Conservation (phyloP, 306 rosid species). For the Albizia julibrissin region DNA sequence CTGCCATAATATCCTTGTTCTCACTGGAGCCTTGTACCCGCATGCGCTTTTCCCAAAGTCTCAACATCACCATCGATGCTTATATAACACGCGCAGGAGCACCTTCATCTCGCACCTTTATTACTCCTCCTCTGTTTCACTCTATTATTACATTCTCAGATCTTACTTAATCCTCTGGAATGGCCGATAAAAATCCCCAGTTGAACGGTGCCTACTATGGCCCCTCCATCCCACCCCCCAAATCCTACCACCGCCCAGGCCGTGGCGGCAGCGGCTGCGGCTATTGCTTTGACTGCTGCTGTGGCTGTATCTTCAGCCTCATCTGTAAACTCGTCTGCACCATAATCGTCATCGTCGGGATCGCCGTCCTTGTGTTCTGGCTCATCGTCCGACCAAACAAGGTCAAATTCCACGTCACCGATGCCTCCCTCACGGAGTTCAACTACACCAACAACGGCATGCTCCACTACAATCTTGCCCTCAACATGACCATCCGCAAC, state of each 20-base stretch:
- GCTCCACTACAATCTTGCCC: constrained; percentile 48
- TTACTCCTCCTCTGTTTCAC: background rate
- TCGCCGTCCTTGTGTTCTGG: constrained; percentile 49
- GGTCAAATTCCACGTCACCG: constrained; percentile 46
- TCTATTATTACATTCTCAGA: background rate
- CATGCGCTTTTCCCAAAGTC: background rate
- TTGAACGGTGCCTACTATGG: constrained; percentile 88
- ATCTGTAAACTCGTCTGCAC: constrained; percentile 41
- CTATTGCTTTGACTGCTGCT: constrained; percentile 38
- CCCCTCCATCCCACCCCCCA: constrained; percentile 69
- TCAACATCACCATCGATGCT: no score
- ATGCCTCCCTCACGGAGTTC: constrained; percentile 59
- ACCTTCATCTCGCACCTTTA: background rate
- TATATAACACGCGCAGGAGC: background rate
- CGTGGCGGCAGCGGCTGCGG: constrained; percentile 50
- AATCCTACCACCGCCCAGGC: constrained; percentile 40
- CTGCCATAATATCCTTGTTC: background rate
- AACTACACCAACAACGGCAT: constrained; percentile 29
- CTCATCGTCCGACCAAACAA: constrained; percentile 55
- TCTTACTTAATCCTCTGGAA: background rate
- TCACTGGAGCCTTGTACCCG: background rate
- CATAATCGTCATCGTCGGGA: constrained; percentile 29
- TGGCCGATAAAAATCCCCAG: constrained; percentile 52
- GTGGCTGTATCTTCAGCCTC: constrained; percentile 31
- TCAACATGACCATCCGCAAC: constrained; percentile 62